Conservation (phyloP, 495 filamentous ascomycete genomes). For the Penicillium egyptiacum region DNA sequence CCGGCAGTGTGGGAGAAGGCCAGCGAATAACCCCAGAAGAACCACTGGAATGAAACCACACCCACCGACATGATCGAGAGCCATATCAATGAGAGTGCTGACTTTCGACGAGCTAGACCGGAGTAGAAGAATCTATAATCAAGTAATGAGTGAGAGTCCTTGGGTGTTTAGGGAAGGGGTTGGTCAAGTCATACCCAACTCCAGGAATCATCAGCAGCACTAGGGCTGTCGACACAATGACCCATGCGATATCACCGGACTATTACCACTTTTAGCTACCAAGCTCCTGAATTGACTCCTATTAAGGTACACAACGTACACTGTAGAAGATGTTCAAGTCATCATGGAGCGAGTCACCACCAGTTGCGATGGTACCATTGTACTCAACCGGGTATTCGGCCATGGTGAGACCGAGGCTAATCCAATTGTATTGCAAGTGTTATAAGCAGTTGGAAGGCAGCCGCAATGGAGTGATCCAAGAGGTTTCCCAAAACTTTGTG, state of each 20-base stretch:
- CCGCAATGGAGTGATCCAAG: constrained; percentile 9
- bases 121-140: constrained; percentile 87
- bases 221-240: constrained; percentile 82
- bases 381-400: constrained; percentile 52
- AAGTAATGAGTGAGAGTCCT: constrained; percentile 3
- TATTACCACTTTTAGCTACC: constrained; percentile 36
- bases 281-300: neutral
- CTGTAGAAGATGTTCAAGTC: constrained; percentile 83
- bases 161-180: neutral
- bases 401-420: constrained; percentile 30
- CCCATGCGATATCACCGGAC: constrained; percentile 90
- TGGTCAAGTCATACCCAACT: constrained; percentile 62
- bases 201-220: constrained; percentile 98
- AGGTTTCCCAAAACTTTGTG: neutral
- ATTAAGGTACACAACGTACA: constrained; percentile 44
- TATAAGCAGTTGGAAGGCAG: neutral
- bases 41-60: constrained; percentile 94
- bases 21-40: constrained; percentile 98
- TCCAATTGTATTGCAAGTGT: constrained; percentile 7
- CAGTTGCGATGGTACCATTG: constrained; percentile 63
- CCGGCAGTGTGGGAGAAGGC: constrained; percentile 86
- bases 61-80: constrained; percentile 94
- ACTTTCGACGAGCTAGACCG: constrained; percentile 94
- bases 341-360: constrained; percentile 71
- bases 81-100: constrained; percentile 92